Evolutionary conservation across 371 early-diverging fungal species (phyloP), one percentile per base, ranked within the genome.

Genomic region (Haplosporangium sp.): DNA sequence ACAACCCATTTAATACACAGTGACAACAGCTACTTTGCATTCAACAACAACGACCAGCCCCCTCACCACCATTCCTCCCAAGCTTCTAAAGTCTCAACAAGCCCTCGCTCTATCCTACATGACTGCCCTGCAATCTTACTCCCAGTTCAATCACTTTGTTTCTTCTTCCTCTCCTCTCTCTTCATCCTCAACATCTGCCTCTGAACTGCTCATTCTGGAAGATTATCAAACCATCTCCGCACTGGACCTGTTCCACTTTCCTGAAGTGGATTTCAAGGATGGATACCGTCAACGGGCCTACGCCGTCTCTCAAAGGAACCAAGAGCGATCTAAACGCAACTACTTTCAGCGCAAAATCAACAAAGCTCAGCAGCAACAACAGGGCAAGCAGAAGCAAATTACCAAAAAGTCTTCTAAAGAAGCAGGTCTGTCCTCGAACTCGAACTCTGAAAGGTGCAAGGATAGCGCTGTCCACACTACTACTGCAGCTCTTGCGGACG

Each of bases 211-310:
- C 48, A 23, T 8, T 16, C 56, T 55, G 18, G 45, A 55, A 42
- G 54, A 64, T 50, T 61, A 72, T 62, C 29, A 57, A 18, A 57
- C 61, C 12, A n/a, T 64, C 21, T 56, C 73, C 0, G 0, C 54
- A 0, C 23, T 45, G 51, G 66, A 56, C 41, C 62, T 64, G n/a
- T 57, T 63, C 56, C 59, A 62, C 14, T 62, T 54, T 18, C 65
- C 76, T 43, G 62, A 65, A 11, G 48, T 48, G 2, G 48, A 50
- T 18, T 75, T 69, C 67, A 75, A 69, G 58, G 59, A 62, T 37
- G 21, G 42, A 5, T 53, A 23, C 36, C 62, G 67, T 40, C 70
- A 66, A 38, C 69, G 75, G 9, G 40, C 53, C n/a, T 45, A 69
- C 18, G 48, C 64, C 10, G 37, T 53, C n/a, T 41, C 36, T n/a